Conservation (phyloP, 345 rosid genomes). For the Populus tremula region DNA sequence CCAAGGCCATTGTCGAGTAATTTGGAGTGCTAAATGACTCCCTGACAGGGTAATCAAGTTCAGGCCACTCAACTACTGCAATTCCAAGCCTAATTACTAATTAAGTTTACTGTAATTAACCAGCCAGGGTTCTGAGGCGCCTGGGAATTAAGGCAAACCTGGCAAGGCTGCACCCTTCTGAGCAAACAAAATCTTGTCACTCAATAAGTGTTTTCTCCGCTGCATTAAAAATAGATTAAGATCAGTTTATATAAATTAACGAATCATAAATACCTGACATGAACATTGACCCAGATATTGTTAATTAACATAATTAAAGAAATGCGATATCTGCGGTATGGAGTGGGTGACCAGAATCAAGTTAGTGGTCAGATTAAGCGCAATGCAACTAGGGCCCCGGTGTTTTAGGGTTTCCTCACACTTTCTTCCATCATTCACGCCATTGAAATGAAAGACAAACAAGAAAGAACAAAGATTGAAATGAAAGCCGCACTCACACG, state of each 20-base stretch:
- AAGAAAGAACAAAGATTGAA: conserved; percentile 1
- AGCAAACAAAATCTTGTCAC: background rate
- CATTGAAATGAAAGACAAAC: conserved; percentile 17
- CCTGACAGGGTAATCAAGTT: too few species aligned
- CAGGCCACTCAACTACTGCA: too few species aligned
- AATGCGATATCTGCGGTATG: conserved; percentile 22
- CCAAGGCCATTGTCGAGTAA: too few species aligned
- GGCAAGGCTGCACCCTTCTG: background rate
- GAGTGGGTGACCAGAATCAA: background rate
- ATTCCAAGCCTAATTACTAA: background rate
- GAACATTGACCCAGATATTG: background rate
- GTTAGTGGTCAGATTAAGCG: background rate
- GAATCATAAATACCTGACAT: background rate
- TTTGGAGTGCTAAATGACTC: too few species aligned
- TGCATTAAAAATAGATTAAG: too few species aligned
- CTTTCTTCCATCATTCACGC: conserved; percentile 48
- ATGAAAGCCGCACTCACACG: background rate
- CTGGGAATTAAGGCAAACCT: background rate
- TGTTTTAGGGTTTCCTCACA: conserved; percentile 7
- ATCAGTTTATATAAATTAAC: too few species aligned
- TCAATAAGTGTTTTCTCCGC: background rate
- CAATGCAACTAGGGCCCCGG: conserved; percentile 18
- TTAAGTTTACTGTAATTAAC: background rate
- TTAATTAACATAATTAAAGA: background rate
- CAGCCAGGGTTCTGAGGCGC: background rate